Conservation (phyloP, 306 rosid species). For the Pterocarpus santalinus region DNA sequence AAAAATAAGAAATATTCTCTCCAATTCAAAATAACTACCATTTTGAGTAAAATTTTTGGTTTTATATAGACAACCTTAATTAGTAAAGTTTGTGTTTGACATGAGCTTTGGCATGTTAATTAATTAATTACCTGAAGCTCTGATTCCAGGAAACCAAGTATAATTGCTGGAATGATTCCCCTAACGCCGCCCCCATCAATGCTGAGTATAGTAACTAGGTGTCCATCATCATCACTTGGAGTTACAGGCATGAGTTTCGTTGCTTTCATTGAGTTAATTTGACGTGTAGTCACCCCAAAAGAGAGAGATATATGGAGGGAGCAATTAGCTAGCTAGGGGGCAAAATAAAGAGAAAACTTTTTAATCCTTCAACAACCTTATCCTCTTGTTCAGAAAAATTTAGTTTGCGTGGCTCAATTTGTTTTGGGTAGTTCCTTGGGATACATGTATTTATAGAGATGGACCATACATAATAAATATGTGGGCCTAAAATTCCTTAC, state of each 20-base stretch:
- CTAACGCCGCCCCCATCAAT: conserved; percentile 74
- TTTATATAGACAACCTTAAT: no score
- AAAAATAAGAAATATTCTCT: no score
- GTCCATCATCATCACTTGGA: conserved; percentile 56
- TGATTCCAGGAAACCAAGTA: conserved; percentile 58
- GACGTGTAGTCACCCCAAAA: background rate
- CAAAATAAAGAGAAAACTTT: background rate
- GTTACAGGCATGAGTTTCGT: conserved; percentile 28
- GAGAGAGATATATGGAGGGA: background rate
- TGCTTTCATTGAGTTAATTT: conserved; percentile 42
- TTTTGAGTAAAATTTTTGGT: no score
- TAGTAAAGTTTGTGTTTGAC: background rate
- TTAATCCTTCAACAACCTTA: background rate
- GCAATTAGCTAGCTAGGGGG: no score
- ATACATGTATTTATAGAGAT: background rate
- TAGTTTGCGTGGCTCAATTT: background rate
- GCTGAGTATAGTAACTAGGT: conserved; percentile 62
- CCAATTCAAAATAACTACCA: no score
- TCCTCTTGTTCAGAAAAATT: background rate
- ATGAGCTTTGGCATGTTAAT: background rate
- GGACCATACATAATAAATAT: background rate
- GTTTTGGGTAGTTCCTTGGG: background rate
- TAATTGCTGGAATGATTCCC: conserved; percentile 65
- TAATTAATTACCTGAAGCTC: conserved; percentile 63
- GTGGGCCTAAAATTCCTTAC: no score